A percentile compares a stretch with the other conserved stretches of the same genome.
Conservation (phyloP, 495 filamentous ascomycete genomes). For the Hypoxylon lenormandii region DNA sequence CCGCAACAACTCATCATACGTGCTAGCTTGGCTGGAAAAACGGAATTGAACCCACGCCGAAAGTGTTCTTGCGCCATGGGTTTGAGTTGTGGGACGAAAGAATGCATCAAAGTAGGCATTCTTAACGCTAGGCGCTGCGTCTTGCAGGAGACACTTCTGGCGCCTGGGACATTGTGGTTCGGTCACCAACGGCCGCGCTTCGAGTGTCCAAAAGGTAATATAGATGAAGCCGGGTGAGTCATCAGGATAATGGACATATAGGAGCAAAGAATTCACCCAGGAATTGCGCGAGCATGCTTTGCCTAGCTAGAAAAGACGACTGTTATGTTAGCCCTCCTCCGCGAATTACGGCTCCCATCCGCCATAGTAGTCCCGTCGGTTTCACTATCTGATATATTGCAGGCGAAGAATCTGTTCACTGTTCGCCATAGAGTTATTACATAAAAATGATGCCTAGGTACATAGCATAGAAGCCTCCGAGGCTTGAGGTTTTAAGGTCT, state of each 20-base stretch:
- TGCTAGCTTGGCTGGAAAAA: conserved; percentile 38
- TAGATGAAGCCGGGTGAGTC: conserved; percentile 42
- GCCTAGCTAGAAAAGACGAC: conserved; percentile 21
- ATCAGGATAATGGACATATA: conserved; percentile 42
- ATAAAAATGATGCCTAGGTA: no score
- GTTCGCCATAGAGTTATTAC: conserved; percentile 14
- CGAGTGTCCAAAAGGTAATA: conserved; percentile 43
- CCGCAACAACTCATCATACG: conserved; percentile 5
- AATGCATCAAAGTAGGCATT: conserved; percentile 38
- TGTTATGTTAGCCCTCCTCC: conserved; percentile 28
- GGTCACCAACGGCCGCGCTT: conserved; percentile 45
- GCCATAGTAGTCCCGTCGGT: conserved; percentile 9
- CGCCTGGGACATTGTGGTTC: conserved; percentile 49
- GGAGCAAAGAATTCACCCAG: conserved; percentile 46
- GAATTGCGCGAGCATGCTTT: conserved; percentile 27
- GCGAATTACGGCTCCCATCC: conserved; percentile 10
- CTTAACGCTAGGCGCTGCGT: conserved; percentile 49
- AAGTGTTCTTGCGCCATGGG: conserved; percentile 39
- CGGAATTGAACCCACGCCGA: background rate
- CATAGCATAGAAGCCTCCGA: no score
- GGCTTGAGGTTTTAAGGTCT: no score
- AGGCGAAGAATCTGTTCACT: conserved; percentile 13
- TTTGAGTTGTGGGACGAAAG: conserved; percentile 45
- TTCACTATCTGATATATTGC: conserved; percentile 11
- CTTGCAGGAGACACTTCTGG: conserved; percentile 50